These are phyloP conservation scores for Taphrina confusa DNA, from an alignment of 1,139 yeast species.

Conservation along the genomic window DNA sequence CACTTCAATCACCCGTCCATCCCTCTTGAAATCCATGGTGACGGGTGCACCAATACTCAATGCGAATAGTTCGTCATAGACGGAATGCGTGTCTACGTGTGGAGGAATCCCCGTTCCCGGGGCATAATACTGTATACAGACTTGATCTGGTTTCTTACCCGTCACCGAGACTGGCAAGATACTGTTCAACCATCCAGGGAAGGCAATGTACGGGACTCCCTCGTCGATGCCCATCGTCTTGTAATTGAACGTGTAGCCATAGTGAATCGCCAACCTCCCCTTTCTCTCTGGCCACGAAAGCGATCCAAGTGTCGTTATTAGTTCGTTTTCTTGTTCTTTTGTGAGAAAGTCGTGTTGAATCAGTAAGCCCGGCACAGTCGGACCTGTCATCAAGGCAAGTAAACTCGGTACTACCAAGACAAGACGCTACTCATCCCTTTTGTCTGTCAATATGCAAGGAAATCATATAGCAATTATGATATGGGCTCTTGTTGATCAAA, in stretches of 20 bases:
- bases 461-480: no score
- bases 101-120: conserved; percentile 35
- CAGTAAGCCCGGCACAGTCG: conserved; percentile 2
- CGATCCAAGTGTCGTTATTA: neutral
- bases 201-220: conserved; percentile 2
- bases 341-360: neutral
- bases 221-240: conserved; percentile 33
- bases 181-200: conserved; percentile 18
- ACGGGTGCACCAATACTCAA: conserved; percentile 19
- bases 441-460: no score
- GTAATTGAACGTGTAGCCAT: conserved; percentile 26
- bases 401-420: no score
- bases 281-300: conserved; percentile 14
- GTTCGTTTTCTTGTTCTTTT: neutral
- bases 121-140: conserved; percentile 25
- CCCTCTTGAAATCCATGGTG: conserved; percentile 20
- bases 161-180: neutral
- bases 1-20: neutral
- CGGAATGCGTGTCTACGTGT: conserved; percentile 29
- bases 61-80: conserved; percentile 20
- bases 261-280: conserved; percentile 24
- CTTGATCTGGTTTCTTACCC: conserved; percentile 15
- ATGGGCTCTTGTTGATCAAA: no score
- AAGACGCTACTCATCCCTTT: no score
- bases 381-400: neutral